Evolutionary conservation across 345 rosid genomes (phyloP).

Genomic region (Schrenkiella parvula): DNA sequence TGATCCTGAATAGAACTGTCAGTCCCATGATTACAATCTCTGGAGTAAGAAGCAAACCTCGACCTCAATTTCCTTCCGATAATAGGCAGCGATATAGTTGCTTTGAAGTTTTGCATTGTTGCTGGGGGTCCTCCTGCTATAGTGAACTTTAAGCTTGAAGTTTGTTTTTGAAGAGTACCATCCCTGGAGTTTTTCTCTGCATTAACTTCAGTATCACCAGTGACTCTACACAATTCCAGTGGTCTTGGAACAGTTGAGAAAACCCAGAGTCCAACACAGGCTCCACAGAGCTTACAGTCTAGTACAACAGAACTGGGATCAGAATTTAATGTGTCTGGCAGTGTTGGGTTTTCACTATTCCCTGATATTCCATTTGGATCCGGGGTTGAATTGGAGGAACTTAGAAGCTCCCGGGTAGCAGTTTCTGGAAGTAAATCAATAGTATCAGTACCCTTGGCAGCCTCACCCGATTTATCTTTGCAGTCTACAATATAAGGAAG

Average conservation of each 20-base stretch:
- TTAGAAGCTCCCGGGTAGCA: constrained; percentile 37
- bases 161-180: constrained; percentile 29
- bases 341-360: constrained; percentile 30
- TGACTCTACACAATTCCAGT: constrained; percentile 66
- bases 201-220: constrained; percentile 52
- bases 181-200: constrained; percentile 31
- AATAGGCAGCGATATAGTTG: constrained; percentile 73
- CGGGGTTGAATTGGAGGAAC: constrained; percentile 24
- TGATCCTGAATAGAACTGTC: constrained; percentile 14
- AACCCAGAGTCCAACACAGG: constrained; percentile 91
- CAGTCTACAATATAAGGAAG: constrained; percentile 77
- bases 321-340: constrained; percentile 35
- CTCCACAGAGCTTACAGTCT: constrained; percentile 94
- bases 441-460: constrained; percentile 31
- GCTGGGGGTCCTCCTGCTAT: constrained; percentile 98
- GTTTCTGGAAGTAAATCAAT: constrained; percentile 36
- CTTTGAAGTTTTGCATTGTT: constrained; percentile 79
- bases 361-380: constrained; percentile 31
- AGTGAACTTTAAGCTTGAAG: constrained; percentile 54
- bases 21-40: constrained; percentile 34
- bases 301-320: constrained; percentile 80
- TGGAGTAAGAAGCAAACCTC: constrained; percentile 58
- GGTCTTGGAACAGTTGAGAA: constrained; percentile 61
- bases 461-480: constrained; percentile 41
- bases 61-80: constrained; percentile 76